These are phyloP conservation scores for Phytophthora pisi DNA, from an alignment of 352 stramenopile genomes.

Conservation along the genomic window DNA sequence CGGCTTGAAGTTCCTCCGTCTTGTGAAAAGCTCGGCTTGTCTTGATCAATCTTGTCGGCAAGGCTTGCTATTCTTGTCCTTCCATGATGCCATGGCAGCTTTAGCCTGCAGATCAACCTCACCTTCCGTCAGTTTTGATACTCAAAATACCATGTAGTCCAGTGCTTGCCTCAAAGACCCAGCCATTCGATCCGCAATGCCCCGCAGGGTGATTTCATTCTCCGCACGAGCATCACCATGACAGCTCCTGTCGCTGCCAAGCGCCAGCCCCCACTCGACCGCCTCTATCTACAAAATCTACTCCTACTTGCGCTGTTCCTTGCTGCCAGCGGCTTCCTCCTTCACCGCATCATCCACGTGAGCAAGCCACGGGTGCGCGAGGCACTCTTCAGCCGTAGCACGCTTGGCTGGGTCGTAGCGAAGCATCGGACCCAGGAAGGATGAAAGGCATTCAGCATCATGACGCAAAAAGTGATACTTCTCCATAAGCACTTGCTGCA, in stretches of 20 bases:
- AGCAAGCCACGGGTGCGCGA: constrained; percentile 95
- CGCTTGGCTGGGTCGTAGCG: constrained; percentile 86
- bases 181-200: constrained; percentile 10
- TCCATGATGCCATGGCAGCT: not conserved
- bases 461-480: constrained; percentile 94
- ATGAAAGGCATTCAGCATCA: constrained; percentile 90
- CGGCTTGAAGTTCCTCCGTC: not conserved
- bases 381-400: constrained; percentile 92
- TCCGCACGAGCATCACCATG: constrained; percentile 6
- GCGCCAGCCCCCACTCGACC: not conserved
- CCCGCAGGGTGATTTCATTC: constrained; percentile 23
- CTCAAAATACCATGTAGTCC: constrained; percentile 27
- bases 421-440: constrained; percentile 97
- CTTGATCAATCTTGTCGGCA: constrained; percentile 13
- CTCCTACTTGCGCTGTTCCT: constrained; percentile 9
- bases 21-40: not conserved
- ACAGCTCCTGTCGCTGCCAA: constrained; percentile 1
- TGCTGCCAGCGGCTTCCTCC: constrained; percentile 6
- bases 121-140: constrained; percentile 16
- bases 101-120: not conserved
- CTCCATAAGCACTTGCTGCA: constrained; percentile 96
- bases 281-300: constrained; percentile 38
- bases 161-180: constrained; percentile 12
- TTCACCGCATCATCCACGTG: constrained; percentile 28
- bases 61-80: constrained; percentile 32